Percentiles rank a stretch among this genome's conserved stretches.
Conservation (phyloP, 106 monocot genomes). For the Dendrobium officinale region DNA sequence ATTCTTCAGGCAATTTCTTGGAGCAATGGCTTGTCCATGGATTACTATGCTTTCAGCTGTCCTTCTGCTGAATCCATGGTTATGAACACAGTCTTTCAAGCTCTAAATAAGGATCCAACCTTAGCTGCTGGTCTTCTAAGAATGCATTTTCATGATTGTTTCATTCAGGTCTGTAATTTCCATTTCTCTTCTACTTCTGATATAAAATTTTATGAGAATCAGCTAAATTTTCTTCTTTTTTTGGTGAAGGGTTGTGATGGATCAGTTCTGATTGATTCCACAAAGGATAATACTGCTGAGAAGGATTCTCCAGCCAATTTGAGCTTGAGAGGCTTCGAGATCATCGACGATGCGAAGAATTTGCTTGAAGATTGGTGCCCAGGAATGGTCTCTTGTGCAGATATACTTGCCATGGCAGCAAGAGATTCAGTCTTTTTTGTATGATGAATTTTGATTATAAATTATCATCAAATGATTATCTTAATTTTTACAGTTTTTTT, state of each 20-base stretch:
- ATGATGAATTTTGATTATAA: constrained; percentile 6
- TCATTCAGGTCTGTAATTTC: constrained; percentile 41
- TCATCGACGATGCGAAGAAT: constrained; percentile 67
- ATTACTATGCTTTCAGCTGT: constrained; percentile 50
- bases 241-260: constrained; percentile 68
- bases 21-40: constrained; percentile 30
- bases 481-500: not conserved
- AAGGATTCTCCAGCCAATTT: constrained; percentile 73
- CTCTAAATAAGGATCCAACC: constrained; percentile 54
- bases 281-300: constrained; percentile 64
- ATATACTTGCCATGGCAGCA: constrained; percentile 65
- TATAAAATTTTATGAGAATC: not conserved
- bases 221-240: not conserved
- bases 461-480: too few species aligned
- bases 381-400: constrained; percentile 72
- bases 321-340: constrained; percentile 65
- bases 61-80: constrained; percentile 56
- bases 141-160: constrained; percentile 94
- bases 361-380: constrained; percentile 49
- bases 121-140: constrained; percentile 68
- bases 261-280: constrained; percentile 67
- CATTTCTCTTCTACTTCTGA: not conserved
- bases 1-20: not conserved
- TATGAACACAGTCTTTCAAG: constrained; percentile 39
- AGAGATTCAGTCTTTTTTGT: constrained; percentile 74